Conservation (phyloP, 257 asterid species). For the Solanum clarkiae region DNA sequence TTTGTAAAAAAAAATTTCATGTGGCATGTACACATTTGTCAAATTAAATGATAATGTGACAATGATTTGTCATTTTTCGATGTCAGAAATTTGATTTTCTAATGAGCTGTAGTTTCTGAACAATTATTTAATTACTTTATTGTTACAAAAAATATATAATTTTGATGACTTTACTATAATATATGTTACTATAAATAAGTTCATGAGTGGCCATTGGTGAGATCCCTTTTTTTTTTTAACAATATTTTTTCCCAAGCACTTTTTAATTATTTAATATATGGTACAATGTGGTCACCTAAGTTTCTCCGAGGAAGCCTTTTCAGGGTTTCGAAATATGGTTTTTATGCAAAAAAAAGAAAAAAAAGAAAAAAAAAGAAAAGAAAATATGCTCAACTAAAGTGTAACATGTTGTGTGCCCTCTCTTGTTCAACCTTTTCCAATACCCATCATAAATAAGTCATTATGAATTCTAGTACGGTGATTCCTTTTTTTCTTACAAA, state of each 20-base stretch:
- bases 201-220: no score
- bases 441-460: not conserved
- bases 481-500: not conserved
- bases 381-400: not conserved
- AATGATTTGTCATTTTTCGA: no score
- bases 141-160: no score
- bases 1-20: no score
- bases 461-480: not conserved
- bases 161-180: no score
- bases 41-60: no score
- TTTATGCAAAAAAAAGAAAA: not conserved
- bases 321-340: not conserved
- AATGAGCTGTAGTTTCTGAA: no score
- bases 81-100: no score
- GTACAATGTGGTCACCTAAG: conserved; percentile 2
- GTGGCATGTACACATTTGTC: no score
- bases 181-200: no score
- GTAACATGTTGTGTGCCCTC: not conserved
- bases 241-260: not conserved
- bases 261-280: not conserved
- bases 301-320: not conserved
- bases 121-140: no score
- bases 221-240: not conserved
- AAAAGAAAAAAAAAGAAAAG: not conserved
- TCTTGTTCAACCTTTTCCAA: not conserved